A percentile compares a stretch with the other conserved stretches of the same genome.
Conservation (phyloP, 805 yeast genomes). For the Lipomyces japonicus region DNA sequence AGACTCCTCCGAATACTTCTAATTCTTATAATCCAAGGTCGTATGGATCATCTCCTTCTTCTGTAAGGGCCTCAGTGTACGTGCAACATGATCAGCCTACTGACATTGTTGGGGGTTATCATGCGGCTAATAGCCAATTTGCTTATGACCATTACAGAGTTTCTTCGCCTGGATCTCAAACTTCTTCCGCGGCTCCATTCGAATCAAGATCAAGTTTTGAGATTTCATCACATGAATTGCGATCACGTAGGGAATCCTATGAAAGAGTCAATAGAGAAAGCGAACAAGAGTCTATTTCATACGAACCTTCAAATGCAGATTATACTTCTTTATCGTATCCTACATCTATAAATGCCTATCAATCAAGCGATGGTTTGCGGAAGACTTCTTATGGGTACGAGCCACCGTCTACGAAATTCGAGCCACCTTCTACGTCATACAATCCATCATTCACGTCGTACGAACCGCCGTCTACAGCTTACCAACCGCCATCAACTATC, state of each 20-base stretch:
- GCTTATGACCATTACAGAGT: neutral
- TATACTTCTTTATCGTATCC: too few relatives aligned
- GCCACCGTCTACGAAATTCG: neutral
- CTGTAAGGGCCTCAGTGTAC: neutral
- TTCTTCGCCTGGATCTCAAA: neutral
- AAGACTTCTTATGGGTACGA: neutral
- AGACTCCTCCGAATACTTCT: neutral
- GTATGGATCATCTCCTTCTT: constrained; percentile 10
- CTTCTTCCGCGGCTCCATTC: neutral
- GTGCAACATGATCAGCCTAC: neutral
- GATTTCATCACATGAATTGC: too few relatives aligned
- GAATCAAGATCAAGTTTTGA: neutral
- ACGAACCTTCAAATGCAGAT: too few relatives aligned
- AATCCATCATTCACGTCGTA: constrained; percentile 4
- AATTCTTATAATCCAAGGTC: constrained; percentile 1
- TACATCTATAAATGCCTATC: neutral
- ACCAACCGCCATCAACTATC: constrained; percentile 15
- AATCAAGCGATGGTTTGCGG: neutral
- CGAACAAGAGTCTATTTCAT: too few relatives aligned
- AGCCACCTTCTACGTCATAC: neutral
- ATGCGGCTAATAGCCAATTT: neutral
- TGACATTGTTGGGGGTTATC: too few relatives aligned
- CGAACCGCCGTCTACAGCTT: constrained; percentile 26
- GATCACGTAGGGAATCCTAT: too few relatives aligned
- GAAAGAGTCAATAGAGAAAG: neutral